Percentiles rank a stretch among this genome's conserved stretches.
Evolutionary conservation across 1,284 basidiomycete genomes (phyloP).

Genomic region (Rugosomyces carneus): DNA sequence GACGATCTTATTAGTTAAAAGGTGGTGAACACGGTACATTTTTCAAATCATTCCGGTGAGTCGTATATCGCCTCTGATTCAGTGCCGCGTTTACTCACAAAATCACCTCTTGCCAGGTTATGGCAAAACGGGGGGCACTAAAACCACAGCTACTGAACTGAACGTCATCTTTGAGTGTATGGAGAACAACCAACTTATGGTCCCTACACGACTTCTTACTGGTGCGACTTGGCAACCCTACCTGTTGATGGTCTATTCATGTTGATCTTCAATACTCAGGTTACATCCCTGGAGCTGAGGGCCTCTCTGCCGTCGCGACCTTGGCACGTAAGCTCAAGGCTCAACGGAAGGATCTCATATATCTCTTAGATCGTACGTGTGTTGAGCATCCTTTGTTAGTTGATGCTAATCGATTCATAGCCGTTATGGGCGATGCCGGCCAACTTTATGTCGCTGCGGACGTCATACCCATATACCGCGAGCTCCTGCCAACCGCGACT

Average conservation of each 20-base stretch:
- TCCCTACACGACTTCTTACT: slow-evolving; percentile 65
- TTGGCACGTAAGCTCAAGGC: slow-evolving; percentile 58
- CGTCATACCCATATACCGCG: slow-evolving; percentile 85
- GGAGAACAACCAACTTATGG: slow-evolving; percentile 62
- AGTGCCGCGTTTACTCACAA: background rate
- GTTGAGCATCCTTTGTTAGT: too few relatives aligned
- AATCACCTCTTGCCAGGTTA: slow-evolving; percentile 52
- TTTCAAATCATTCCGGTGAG: slow-evolving; percentile 87
- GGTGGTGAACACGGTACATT: slow-evolving; percentile 94
- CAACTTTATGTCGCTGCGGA: slow-evolving; percentile 83
- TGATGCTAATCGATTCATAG: too few relatives aligned
- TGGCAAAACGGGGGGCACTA: slow-evolving; percentile 68
- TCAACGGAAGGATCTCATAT: slow-evolving; percentile 60
- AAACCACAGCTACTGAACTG: slow-evolving; percentile 66
- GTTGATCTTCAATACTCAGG: too few relatives aligned
- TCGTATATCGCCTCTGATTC: background rate
- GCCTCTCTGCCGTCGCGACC: slow-evolving; percentile 61
- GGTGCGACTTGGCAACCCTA: too few relatives aligned
- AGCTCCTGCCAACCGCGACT: slow-evolving; percentile 74
- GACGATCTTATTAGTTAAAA: slow-evolving; percentile 29
- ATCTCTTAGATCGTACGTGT: slow-evolving; percentile 84
- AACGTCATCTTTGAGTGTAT: slow-evolving; percentile 61
- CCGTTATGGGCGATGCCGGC: slow-evolving; percentile 88
- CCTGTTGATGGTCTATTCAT: too few relatives aligned
- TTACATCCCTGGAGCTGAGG: slow-evolving; percentile 85